phyloP scores from a whole-genome alignment of 805 yeast species.

The Ogataea henricii region DNA sequence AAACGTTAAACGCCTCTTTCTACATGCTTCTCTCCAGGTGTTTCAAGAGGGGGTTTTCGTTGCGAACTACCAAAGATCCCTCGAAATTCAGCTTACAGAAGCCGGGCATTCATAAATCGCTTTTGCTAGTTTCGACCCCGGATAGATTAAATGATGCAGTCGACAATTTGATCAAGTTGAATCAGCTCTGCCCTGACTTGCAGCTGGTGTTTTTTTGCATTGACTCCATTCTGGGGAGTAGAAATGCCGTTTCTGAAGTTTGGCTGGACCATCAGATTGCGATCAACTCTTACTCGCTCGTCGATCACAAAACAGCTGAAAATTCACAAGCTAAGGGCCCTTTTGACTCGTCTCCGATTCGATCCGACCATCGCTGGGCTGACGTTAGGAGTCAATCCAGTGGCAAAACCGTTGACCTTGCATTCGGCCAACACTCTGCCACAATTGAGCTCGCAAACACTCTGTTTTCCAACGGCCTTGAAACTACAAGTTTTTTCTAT shows the following conservation, averaged over 20 bases:
- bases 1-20: too few relatives aligned
- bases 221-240: constrained; percentile 29
- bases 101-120: constrained; percentile 18
- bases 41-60: constrained; percentile 13
- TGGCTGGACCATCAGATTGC: constrained; percentile 27
- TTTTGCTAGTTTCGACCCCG: constrained; percentile 34
- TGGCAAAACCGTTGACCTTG: neutral
- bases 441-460: constrained; percentile 28
- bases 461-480: constrained; percentile 28
- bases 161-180: constrained; percentile 14
- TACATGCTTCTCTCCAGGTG: neutral
- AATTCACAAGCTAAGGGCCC: neutral
- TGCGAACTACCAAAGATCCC: constrained; percentile 29
- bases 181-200: constrained; percentile 10
- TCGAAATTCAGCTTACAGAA: neutral
- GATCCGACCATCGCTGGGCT: constrained; percentile 16
- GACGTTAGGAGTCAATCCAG: constrained; percentile 10
- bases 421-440: constrained; percentile 2
- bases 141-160: constrained; percentile 25
- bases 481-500: constrained; percentile 28
- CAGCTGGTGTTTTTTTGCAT: constrained; percentile 30
- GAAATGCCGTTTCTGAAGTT: constrained; percentile 31
- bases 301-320: constrained; percentile 9
- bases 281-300: constrained; percentile 14
- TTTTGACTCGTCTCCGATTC: constrained; percentile 11